These are phyloP conservation scores for Sporothrix phasma DNA, from an alignment of 2,329 filamentous ascomycete species.

Conservation along the genomic window DNA sequence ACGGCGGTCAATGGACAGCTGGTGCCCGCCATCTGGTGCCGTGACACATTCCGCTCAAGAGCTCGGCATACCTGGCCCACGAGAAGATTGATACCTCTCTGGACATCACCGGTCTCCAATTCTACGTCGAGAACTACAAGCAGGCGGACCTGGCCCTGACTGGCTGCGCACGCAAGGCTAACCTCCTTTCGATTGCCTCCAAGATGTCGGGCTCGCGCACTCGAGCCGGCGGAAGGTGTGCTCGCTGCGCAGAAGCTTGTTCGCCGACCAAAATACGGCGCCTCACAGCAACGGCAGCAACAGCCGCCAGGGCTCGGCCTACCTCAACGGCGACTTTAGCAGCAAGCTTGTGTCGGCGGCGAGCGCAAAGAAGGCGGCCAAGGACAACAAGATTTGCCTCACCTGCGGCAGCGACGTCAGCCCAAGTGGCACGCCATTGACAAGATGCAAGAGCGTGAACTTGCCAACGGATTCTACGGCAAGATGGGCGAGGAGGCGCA, in stretches of 20 bases:
- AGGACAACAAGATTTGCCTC: conserved; percentile 50
- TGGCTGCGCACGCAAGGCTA: conserved; percentile 87
- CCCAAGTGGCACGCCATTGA: conserved; percentile 60
- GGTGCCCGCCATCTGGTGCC: conserved; percentile 83
- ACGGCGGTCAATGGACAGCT: conserved; percentile 73
- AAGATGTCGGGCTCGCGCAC: conserved; percentile 37
- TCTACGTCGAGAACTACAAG: conserved; percentile 84
- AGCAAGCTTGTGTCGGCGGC: conserved; percentile 17
- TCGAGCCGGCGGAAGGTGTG: not conserved
- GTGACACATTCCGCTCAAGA: conserved; percentile 71
- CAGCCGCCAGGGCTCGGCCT: conserved; percentile 6
- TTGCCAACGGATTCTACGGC: conserved; percentile 42
- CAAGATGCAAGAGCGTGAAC: conserved; percentile 40
- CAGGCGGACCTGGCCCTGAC: conserved; percentile 86
- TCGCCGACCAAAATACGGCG: not conserved
- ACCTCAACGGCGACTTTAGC: conserved; percentile 12
- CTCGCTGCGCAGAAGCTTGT: not conserved
- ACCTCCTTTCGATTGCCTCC: conserved; percentile 56
- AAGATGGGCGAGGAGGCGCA: conserved; percentile 45
- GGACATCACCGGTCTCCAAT: conserved; percentile 71
- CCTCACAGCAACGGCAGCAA: conserved; percentile 9
- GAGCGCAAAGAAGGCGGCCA: conserved; percentile 26
- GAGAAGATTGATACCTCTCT: conserved; percentile 61
- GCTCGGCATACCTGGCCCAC: conserved; percentile 65
- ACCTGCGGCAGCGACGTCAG: conserved; percentile 61